Base-by-base conservation (phyloP, 495 filamentous ascomycete species). In the Sphaerosporella brunnea region DNA sequence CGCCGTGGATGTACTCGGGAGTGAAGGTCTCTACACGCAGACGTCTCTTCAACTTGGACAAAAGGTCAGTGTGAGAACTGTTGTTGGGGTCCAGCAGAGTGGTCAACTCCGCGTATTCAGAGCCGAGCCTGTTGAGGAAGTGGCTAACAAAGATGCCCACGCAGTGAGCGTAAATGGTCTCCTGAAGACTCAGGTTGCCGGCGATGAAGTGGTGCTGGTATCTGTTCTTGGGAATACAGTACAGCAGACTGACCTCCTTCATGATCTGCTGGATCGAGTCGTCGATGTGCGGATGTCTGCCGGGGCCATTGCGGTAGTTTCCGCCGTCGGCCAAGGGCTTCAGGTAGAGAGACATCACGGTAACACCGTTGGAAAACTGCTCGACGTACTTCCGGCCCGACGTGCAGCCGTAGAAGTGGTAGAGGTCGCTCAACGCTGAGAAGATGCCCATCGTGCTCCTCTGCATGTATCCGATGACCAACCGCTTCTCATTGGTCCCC, bases 331-430 rank as follows among this genome's bases (percentile, higher is more conserved):
- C 69, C 40, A 66, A 73, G 25, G 85, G 90, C 40, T 77, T 74
- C 36, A 97, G 71, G 65, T 97, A 97, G 13, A 94, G 74, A 35
- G 86, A 94, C 69, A 96, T 88, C 53, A 95, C 82, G 11, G 83
- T 90, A 62, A 94, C 90, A 43, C 90, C 90, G 63, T 96, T 97
- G 55, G 88, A 93, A 69, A 97, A 97, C 65, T 96, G 88, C 66
- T 97, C 87, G 47, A 96, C 81, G 58, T 97, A 97, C 68, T 97
- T 97, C 44, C 90, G 75, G 1, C 90, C 85, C 62, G 84, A 93
- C 1, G 90, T 96, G 41, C 94, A 74, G 20, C 92, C 92, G 60
- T 97, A 96, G 71, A 94, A 95, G 67, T 97, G 90, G 65, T 97
- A 97, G 19, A 97, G 69, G 63, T 96, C 92, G 50, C 84, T 93